Evolutionary conservation across 2,329 filamentous ascomycete genomes (phyloP), one percentile per base, ranked within the genome.

Genomic region (Dactylellina sp.): DNA sequence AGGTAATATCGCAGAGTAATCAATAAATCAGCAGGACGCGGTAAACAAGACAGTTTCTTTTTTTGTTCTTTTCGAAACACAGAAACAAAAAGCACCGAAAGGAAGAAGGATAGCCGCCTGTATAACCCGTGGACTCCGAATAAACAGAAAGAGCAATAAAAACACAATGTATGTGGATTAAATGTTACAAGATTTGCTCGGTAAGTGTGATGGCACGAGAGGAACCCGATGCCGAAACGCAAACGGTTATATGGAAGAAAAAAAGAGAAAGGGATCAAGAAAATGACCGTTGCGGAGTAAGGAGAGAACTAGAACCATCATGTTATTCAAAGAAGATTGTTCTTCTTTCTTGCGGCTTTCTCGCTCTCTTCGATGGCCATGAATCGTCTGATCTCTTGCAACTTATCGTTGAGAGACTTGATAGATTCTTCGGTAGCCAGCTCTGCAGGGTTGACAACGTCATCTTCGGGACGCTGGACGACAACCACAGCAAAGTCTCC

Each of bases 301-400:
- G 24, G 25, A 40, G 3, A 44, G 22, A 16, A 11, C n/a, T n/a
- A n/a, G n/a, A n/a, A n/a, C n/a, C n/a, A n/a, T n/a, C n/a, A n/a
- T n/a, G n/a, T n/a, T 24, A 47, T n/a, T 61, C 22, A 72, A 24
- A 72, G 68, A 42, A 72, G 68, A 20, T 72, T 72, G 42, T 62
- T 62, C 60, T 72, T 72, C 68, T 72, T 72, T 28, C 68, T 53
- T 7, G 68, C 68, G 2, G 68, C 68, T 25, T 72, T 72, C 53
- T 72, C 68, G 37, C 68, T 72, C 60, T 72, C 68, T 28, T 72
- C 68, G 40, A 72, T 72, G 16, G 68, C 68, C 68, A 72, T 72
- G 47, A 72, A 72, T 14, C 68, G 68, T 7, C 68, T 32, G 25
- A 72, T 72, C 53, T 72, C 68, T 24, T 72, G 68, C 5, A 72